phyloP scores from a whole-genome alignment of 768 basidiomycete species.

The Tricholoma sp. region DNA sequence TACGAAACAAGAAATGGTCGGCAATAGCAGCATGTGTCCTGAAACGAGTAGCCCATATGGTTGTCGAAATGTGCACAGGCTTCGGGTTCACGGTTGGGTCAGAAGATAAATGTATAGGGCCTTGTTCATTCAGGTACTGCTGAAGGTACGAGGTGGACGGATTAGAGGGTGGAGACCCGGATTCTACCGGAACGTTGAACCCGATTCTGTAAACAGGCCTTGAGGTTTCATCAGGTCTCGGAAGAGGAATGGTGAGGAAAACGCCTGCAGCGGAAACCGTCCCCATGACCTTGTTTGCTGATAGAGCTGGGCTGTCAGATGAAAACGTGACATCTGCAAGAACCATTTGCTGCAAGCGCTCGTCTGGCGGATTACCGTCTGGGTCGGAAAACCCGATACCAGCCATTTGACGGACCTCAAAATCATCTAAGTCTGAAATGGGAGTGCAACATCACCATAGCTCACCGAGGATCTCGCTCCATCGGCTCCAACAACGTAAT shows the following conservation, averaged over 20 bases:
- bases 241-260: slow-evolving; percentile 34
- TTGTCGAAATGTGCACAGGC: slow-evolving; percentile 28
- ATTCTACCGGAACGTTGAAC: slow-evolving; percentile 29
- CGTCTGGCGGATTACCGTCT: slow-evolving; percentile 22
- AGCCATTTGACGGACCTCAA: slow-evolving; percentile 36
- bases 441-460: background rate
- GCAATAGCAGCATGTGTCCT: slow-evolving; percentile 40
- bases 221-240: slow-evolving; percentile 18
- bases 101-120: slow-evolving; percentile 28
- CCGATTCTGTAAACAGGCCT: slow-evolving; percentile 34
- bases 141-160: slow-evolving; percentile 41
- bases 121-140: slow-evolving; percentile 34
- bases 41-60: slow-evolving; percentile 44
- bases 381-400: slow-evolving; percentile 44
- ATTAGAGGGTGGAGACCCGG: slow-evolving; percentile 28
- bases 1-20: slow-evolving; percentile 29
- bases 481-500: slow-evolving; percentile 49
- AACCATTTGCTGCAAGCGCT: slow-evolving; percentile 33
- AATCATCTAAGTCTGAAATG: background rate
- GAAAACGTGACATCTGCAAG: slow-evolving; percentile 43
- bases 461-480: slow-evolving; percentile 41
- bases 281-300: slow-evolving; percentile 16
- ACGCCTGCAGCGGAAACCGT: slow-evolving; percentile 26
- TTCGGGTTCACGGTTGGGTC: slow-evolving; percentile 29
- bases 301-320: slow-evolving; percentile 17